Base-by-base conservation (phyloP, 805 yeast genomes). In the Ogataea wickerhamii region DNA sequence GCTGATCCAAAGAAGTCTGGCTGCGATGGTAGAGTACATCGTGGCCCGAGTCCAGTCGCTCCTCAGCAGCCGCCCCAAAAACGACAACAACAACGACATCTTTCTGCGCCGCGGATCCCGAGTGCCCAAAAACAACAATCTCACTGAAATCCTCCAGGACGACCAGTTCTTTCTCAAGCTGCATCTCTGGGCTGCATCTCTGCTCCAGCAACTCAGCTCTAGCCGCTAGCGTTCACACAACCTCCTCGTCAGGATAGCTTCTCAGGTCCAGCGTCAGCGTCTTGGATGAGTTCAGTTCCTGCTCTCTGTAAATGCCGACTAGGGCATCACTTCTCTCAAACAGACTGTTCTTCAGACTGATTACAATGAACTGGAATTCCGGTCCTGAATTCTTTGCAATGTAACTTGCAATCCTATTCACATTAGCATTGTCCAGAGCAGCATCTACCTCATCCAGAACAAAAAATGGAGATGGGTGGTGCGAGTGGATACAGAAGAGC, bases 381-480 rank as follows among this genome's bases (percentile, higher is more conserved):
- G 87, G 83, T 18, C 87, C 82, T 2, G 91, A 80, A 50, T 83
- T 80, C 43, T 73, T 75, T 35, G 73, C 73, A 43, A 93, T 87
- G 56, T 89, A 93, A 42, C 78, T 79, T n/a, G 96, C 96, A 41
- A 93, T 80, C 53, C 78, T 78, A 37, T 76, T 77, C 18, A 93
- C 96, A 54, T 93, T 93, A 18, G 87, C 78, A 43, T 85, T 81
- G 61, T 93, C 98, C 42, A 93, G 72, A 0, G 98, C 98, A 0
- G 98, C 98, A 64, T 93, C 98, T n/a, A 93, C 88, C 63, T 93
- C 98, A 60, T 93, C 98, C 29, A 93, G 67, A 0, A 93, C 95
- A 57, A 93, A 91, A 58, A 93, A 93, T 22, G 98, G 98, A 1
- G 96, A 82, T 2, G 97, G 97, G 36, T 82, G 91, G 62, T 68